phyloP scores from a whole-genome alignment of 352 stramenopile species.

The Phytophthora pluvialis region DNA sequence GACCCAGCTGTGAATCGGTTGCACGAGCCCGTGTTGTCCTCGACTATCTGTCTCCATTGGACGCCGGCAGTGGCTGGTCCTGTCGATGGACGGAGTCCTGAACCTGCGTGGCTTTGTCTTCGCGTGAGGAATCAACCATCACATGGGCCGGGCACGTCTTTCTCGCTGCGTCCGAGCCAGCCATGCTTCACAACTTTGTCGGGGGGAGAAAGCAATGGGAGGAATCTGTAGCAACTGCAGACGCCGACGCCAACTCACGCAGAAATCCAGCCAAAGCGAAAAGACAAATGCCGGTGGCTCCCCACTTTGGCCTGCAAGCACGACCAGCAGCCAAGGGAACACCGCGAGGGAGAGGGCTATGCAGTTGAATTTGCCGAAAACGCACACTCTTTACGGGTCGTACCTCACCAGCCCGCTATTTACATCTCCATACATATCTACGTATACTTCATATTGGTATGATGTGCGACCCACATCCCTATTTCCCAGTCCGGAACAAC shows the following conservation, averaged over 20 bases:
- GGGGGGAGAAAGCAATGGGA: too few relatives aligned
- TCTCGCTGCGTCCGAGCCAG: slow-evolving; percentile 3
- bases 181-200: too few relatives aligned
- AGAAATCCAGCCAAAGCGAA: slow-evolving; percentile 7
- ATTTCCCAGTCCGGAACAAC: slow-evolving; percentile 3
- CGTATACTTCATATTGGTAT: background rate
- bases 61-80: background rate
- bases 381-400: background rate
- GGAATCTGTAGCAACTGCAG: too few relatives aligned
- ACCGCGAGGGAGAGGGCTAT: too few relatives aligned
- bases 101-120: slow-evolving; percentile 34
- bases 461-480: too few relatives aligned
- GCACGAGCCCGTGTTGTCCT: background rate
- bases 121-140: slow-evolving; percentile 23
- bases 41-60: background rate
- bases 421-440: background rate
- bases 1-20: background rate
- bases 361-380: background rate
- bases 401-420: background rate
- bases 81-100: too few relatives aligned
- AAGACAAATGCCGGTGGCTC: too few relatives aligned
- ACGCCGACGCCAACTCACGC: slow-evolving; percentile 9
- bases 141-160: slow-evolving; percentile 11
- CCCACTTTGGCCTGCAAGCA: too few relatives aligned
- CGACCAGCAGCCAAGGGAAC: background rate